Evolutionary conservation across 805 yeast genomes (phyloP), one percentile per base, ranked within the genome.

Genomic region (Yarrowia sp.): DNA sequence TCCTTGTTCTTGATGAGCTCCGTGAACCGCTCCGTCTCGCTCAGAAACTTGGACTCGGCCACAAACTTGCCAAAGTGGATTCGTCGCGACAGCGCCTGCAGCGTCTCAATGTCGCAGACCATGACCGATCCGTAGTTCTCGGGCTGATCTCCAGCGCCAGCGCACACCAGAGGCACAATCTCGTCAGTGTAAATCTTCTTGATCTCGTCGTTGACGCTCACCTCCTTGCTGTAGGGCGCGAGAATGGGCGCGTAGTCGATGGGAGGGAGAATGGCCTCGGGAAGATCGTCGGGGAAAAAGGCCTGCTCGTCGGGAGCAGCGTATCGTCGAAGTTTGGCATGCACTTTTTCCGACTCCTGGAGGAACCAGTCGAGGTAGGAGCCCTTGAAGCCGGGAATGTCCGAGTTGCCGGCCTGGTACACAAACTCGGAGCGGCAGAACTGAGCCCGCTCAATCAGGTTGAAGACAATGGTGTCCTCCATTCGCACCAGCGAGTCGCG

Each of bases 11-110:
- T 71, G 67, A 94, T 94, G 67, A 91, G 75, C 67, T 80, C 75
- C 1, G 82, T 83, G 76, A 85, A 90, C 56, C 72, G 73, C 55
- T 82, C 88, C 33, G 77, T 80, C 64, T 92, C 94, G 25, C 78
- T 76, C 68, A 80, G 85, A 73, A 84, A 94, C 74, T 94, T 94
- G 46, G 97, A 88, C 73, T 94, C 99, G 5, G 99, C 99, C 9
- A 94, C 99, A 78, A 93, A 94, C 74, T 88, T 89, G 55, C 99
- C 99, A 75, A 93, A 94, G 75, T 94, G 99, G 67, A 94, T 90
- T 71, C 99, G 81, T 69, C 99, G 80, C 8, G 96, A 88, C 46
- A 94, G 76, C 5, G 96, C 86, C 73, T 94, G 97, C 66, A 94
- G 79, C 66, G 88, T 84, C 67, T 88, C 96, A 63, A 93, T 88